Conservation (phyloP, 2,329 filamentous ascomycete genomes). For the Lachnellula willkommii region DNA sequence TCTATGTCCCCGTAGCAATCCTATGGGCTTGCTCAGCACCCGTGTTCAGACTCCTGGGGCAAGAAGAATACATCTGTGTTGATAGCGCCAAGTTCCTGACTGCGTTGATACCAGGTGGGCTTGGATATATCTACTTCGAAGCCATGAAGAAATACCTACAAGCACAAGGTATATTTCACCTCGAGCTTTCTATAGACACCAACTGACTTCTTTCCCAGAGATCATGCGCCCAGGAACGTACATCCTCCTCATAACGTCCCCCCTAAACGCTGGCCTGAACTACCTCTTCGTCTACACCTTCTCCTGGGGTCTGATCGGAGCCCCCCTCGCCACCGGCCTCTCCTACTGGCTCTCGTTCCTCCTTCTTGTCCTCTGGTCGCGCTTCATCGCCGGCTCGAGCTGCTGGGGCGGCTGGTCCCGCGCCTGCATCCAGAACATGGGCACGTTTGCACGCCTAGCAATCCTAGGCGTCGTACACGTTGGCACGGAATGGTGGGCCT, state of each 20-base stretch:
- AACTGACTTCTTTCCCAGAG: constrained; percentile 22
- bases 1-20: constrained; percentile 68
- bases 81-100: constrained; percentile 69
- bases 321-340: constrained; percentile 75
- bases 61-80: constrained; percentile 70
- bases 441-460: constrained; percentile 69
- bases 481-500: constrained; percentile 92
- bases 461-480: constrained; percentile 75
- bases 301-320: constrained; percentile 67
- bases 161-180: constrained; percentile 68
- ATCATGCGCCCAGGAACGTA: constrained; percentile 82
- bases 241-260: constrained; percentile 75
- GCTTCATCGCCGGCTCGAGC: constrained; percentile 63
- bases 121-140: constrained; percentile 87
- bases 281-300: constrained; percentile 72
- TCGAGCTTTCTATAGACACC: constrained; percentile 39
- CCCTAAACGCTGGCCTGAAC: constrained; percentile 74
- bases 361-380: constrained; percentile 67
- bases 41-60: constrained; percentile 68
- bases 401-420: constrained; percentile 75
- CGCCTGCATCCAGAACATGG: constrained; percentile 59
- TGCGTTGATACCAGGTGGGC: constrained; percentile 69
- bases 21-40: constrained; percentile 72
- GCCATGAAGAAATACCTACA: constrained; percentile 82
- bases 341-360: constrained; percentile 82